phyloP scores from a whole-genome alignment of 2,329 filamentous ascomycete genomes.

The Aspergillus japonicus region DNA sequence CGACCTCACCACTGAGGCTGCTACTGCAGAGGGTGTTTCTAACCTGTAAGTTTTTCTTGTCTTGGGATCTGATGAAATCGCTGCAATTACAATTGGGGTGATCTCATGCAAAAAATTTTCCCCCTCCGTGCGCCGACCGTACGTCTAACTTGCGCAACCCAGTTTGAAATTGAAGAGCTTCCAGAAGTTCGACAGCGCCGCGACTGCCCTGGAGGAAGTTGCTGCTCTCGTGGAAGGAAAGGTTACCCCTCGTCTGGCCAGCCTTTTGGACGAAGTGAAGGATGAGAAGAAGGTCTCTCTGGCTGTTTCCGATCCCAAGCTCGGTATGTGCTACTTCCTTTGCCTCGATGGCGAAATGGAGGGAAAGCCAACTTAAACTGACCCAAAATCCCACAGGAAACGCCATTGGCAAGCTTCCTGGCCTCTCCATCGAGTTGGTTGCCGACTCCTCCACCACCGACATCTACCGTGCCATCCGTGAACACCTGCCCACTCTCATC shows the following conservation, averaged over 20 bases:
- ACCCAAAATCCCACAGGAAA: slow-evolving; percentile 53
- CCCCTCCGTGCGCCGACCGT: slow-evolving; percentile 16
- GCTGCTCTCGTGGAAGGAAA: slow-evolving; percentile 88
- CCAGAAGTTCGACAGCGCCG: slow-evolving; percentile 93
- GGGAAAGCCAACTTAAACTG: slow-evolving; percentile 11
- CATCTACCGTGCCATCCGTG: slow-evolving; percentile 89
- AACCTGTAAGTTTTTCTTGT: slow-evolving; percentile 65
- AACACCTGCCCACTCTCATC: slow-evolving; percentile 85
- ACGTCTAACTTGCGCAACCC: slow-evolving; percentile 23
- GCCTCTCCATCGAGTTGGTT: slow-evolving; percentile 79
- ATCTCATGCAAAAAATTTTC: slow-evolving; percentile 28
- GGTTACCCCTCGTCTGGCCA: slow-evolving; percentile 81
- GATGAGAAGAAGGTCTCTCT: slow-evolving; percentile 96
- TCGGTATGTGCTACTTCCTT: slow-evolving; percentile 51
- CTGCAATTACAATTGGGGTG: background rate
- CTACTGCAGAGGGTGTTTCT: slow-evolving; percentile 79
- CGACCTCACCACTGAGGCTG: slow-evolving; percentile 71
- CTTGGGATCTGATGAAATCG: background rate
- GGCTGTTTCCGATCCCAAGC: slow-evolving; percentile 88
- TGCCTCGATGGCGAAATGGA: background rate
- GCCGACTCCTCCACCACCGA: slow-evolving; percentile 81
- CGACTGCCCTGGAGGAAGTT: slow-evolving; percentile 85
- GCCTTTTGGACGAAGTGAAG: slow-evolving; percentile 84
- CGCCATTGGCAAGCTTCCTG: slow-evolving; percentile 87
- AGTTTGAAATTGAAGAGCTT: slow-evolving; percentile 96